Percentiles rank a stretch among this genome's conserved stretches.
phyloP scores from a whole-genome alignment of 2,329 filamentous ascomycete species.

The Phaeomoniella chlamydospora region DNA sequence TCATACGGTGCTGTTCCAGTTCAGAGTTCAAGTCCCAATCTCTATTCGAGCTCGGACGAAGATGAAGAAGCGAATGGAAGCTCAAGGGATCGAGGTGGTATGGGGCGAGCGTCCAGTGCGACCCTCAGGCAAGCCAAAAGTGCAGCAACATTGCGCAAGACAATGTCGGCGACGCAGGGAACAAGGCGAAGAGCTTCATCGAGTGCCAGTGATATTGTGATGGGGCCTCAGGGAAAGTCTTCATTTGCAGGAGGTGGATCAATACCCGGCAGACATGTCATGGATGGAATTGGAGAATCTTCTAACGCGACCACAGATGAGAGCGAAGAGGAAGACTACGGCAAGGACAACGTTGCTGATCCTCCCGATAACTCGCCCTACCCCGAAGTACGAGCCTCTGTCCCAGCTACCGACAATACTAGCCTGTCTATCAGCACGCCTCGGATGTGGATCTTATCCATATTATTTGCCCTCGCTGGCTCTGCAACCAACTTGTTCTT shows the following conservation, averaged over 20 bases:
- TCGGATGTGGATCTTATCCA: slow-evolving; percentile 73
- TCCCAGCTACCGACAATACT: slow-evolving; percentile 60
- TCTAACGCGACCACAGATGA: slow-evolving; percentile 9
- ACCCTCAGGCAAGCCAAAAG: background rate
- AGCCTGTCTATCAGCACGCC: slow-evolving; percentile 69
- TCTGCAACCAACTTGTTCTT: slow-evolving; percentile 82
- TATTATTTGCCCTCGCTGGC: slow-evolving; percentile 65
- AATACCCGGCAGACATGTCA: slow-evolving; percentile 12
- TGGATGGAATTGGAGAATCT: slow-evolving; percentile 11
- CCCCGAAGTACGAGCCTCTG: slow-evolving; percentile 65
- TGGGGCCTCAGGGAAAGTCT: slow-evolving; percentile 17
- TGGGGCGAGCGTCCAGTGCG: background rate
- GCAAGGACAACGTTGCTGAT: slow-evolving; percentile 17
- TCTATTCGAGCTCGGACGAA: slow-evolving; percentile 12
- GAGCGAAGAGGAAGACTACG: slow-evolving; percentile 18
- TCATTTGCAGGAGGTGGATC: slow-evolving; percentile 16
- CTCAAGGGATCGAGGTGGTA: slow-evolving; percentile 1
- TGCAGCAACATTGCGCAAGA: background rate
- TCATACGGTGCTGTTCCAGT: slow-evolving; percentile 44
- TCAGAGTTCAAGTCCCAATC: slow-evolving; percentile 2
- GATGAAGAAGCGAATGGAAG: slow-evolving; percentile 9
- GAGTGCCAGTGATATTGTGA: slow-evolving; percentile 15
- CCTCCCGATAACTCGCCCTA: slow-evolving; percentile 33
- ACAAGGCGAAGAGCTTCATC: slow-evolving; percentile 13
- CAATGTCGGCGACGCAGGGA: slow-evolving; percentile 1